A percentile compares a stretch with the other conserved stretches of the same genome.
These are phyloP conservation scores for Leucogyrophana mollusca DNA, from an alignment of 768 basidiomycete genomes.

Conservation along the genomic window DNA sequence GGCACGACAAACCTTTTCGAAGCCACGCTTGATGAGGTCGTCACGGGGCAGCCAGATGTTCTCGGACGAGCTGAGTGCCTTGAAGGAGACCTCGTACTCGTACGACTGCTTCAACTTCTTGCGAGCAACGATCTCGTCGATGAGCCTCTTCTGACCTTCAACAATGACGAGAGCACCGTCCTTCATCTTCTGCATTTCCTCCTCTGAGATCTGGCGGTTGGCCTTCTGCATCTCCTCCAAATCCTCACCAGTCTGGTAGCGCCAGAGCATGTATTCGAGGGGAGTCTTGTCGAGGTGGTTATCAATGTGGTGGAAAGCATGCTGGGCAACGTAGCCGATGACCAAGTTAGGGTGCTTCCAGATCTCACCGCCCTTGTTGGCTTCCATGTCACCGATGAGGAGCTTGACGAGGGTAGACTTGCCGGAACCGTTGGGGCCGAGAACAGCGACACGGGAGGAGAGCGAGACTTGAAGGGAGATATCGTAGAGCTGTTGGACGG, in stretches of 20 bases:
- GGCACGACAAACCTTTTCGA: conserved; percentile 70
- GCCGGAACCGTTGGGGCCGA: conserved; percentile 98
- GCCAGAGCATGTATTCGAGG: conserved; percentile 99
- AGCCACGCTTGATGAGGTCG: conserved; percentile 96
- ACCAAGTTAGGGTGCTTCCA: conserved; percentile 99
- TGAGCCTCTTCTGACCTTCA: conserved; percentile 92
- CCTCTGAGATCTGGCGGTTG: conserved; percentile 80
- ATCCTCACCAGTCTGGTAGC: conserved; percentile 99
- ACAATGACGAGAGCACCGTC: conserved; percentile 83
- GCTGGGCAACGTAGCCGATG: conserved; percentile 98
- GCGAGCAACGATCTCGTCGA: conserved; percentile 86
- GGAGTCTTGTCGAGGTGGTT: conserved; percentile 98
- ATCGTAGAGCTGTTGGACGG: conserved; percentile 89
- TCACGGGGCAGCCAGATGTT: conserved; percentile 98
- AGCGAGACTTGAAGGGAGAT: conserved; percentile 96
- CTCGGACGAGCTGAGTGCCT: conserved; percentile 92
- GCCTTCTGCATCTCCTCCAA: conserved; percentile 96
- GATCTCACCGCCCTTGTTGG: conserved; percentile 94
- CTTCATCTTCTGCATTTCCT: conserved; percentile 95
- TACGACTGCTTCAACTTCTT: conserved; percentile 99
- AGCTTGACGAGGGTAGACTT: conserved; percentile 98
- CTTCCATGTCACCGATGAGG: conserved; percentile 94
- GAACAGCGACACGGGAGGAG: conserved; percentile 96
- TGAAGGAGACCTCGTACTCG: conserved; percentile 98
- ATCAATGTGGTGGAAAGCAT: conserved; percentile 99